A percentile compares a stretch with the other conserved stretches of the same genome.
Evolutionary conservation across 1,284 basidiomycete genomes (phyloP).

Genomic region (Meripilus lineatus): DNA sequence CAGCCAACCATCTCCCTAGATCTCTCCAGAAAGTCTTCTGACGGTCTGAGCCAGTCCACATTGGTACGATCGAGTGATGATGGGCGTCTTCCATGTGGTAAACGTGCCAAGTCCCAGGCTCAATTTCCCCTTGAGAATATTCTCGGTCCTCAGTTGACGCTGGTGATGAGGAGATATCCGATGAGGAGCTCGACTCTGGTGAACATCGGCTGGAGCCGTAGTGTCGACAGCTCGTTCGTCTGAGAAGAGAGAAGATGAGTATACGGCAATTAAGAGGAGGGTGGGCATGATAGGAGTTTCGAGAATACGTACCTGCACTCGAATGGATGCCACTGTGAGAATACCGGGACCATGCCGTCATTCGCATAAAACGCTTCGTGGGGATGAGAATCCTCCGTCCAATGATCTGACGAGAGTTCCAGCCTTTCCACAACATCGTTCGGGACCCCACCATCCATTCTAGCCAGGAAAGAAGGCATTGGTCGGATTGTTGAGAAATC

Average conservation of each 20-base stretch:
- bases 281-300: not conserved
- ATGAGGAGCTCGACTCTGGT: constrained; percentile 7
- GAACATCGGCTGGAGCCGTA: constrained; percentile 4
- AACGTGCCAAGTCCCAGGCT: constrained; percentile 42
- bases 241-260: constrained; percentile 6
- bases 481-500: not conserved
- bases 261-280: not conserved
- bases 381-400: not conserved
- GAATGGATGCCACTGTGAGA: constrained; percentile 50
- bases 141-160: constrained; percentile 4
- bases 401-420: not conserved
- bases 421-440: not conserved
- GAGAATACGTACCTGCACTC: constrained; percentile 33
- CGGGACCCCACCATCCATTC: not conserved
- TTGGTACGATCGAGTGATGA: constrained; percentile 39
- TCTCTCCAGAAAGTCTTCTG: constrained; percentile 39
- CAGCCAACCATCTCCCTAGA: constrained; percentile 32
- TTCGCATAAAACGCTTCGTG: constrained; percentile 33
- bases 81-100: constrained; percentile 29
- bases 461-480: not conserved
- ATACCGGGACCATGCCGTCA: constrained; percentile 47
- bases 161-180: constrained; percentile 1
- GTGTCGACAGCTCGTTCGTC: constrained; percentile 21
- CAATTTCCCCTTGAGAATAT: constrained; percentile 9
- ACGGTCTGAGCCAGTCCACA: constrained; percentile 31